Percentiles rank a stretch among this genome's conserved stretches.
Conservation (phyloP, 495 filamentous ascomycete species). For the Penicillium atrosanguineum region DNA sequence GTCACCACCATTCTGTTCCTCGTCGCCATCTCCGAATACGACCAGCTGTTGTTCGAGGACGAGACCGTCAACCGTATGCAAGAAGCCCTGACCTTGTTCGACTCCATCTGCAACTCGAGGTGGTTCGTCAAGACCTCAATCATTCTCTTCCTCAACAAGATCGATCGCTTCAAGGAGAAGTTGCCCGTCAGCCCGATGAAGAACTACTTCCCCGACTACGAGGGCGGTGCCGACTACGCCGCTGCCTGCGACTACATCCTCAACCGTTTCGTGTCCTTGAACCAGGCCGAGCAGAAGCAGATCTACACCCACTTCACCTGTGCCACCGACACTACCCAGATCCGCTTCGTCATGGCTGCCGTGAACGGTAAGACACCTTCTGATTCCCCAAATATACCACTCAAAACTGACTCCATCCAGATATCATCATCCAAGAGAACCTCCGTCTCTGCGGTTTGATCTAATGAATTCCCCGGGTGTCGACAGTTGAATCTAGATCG, state of each 20-base stretch:
- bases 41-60: constrained; percentile 96
- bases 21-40: constrained; percentile 98
- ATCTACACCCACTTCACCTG: constrained; percentile 99
- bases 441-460: constrained; percentile 96
- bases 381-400: neutral
- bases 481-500: constrained; percentile 38
- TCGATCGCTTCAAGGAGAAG: constrained; percentile 99
- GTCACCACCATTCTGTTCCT: constrained; percentile 98
- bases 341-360: constrained; percentile 99
- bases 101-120: constrained; percentile 98
- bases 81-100: constrained; percentile 95
- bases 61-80: constrained; percentile 93
- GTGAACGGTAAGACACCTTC: constrained; percentile 83
- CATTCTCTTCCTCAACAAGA: constrained; percentile 99
- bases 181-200: constrained; percentile 98
- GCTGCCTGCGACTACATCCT: constrained; percentile 96
- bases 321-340: constrained; percentile 96
- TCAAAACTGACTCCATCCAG: constrained; percentile 41
- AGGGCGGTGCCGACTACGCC: constrained; percentile 87
- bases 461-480: constrained; percentile 54
- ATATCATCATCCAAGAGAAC: constrained; percentile 99
- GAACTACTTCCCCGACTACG: constrained; percentile 99
- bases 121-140: constrained; percentile 99
- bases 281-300: constrained; percentile 98
- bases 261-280: constrained; percentile 93